Evolutionary conservation across 2,329 filamentous ascomycete species (phyloP), one percentile per base, ranked within the genome.

Genomic region (Chaetothyriales sp.): DNA sequence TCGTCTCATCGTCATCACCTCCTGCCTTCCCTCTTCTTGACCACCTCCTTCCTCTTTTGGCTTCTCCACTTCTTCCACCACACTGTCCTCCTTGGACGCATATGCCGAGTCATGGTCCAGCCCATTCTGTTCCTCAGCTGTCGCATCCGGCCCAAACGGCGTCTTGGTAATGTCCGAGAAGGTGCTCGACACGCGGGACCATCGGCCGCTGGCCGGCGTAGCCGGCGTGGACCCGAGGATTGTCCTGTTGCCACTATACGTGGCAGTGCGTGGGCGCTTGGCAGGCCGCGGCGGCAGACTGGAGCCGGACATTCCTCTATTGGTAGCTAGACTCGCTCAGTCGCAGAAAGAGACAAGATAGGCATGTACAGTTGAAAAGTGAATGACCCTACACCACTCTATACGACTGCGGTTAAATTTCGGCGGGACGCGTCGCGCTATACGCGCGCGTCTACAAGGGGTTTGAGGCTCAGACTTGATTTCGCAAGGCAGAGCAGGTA

Each of bases 241-340:
- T 43, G 53, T 58, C 25, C 54, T 51, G 50, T 51, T 52, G 5
- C 52, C 49, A 5, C 51, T 51, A 48, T 59, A 58, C n/a, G 56
- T 57, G n/a, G 49, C 54, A 8, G 54, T 58, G 43, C 56, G 49
- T 49, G 53, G 46, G n/a, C 59, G 57, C 54, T 61, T 61, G 5
- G 58, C 51, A 15, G 51, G 43, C 29, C 54, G 56, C 33, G 56
- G 56, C 15, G 58, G 55, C 10, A 54, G 19, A 20, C 58, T 54
- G 43, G 56, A 56, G 29, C 52, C 48, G 13, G 46, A 49, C 50
- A 56, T 54, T 19, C n/a, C 45, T 33, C 18, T 51, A 15, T 15
- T 19, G 43, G 20, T 19, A 29, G 29, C 18, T 19, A 22, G 45
- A 29, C 33, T 47, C 5, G 47, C 13, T 15, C 18, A 25, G 18